Conservation (phyloP, 2,329 filamentous ascomycete species). For the Paecilomyces niveus region DNA sequence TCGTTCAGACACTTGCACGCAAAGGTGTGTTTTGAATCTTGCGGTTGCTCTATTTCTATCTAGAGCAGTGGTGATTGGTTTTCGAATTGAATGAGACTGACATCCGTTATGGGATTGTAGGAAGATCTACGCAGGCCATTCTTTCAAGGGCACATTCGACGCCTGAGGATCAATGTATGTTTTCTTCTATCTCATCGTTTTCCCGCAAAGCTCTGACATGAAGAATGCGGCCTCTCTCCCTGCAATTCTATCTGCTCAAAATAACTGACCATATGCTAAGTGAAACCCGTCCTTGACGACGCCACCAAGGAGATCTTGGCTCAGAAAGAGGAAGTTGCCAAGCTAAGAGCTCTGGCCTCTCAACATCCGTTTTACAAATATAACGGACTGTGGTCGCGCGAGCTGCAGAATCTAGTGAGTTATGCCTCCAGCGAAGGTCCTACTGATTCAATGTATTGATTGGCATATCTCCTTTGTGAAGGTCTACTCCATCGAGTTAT, state of each 20-base stretch:
- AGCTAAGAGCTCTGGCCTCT: slow-evolving; percentile 67
- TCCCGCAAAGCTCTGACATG: too few relatives aligned
- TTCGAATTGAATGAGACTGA: background rate
- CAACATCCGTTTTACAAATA: slow-evolving; percentile 97
- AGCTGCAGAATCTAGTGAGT: slow-evolving; percentile 71
- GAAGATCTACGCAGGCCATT: slow-evolving; percentile 71
- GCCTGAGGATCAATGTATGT: slow-evolving; percentile 55
- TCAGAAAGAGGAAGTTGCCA: slow-evolving; percentile 62
- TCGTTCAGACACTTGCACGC: slow-evolving; percentile 75
- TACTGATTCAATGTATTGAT: background rate
- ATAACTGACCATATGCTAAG: slow-evolving; percentile 35
- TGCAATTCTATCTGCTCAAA: background rate
- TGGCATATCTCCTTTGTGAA: slow-evolving; percentile 15
- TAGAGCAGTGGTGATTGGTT: background rate
- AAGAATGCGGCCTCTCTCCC: background rate
- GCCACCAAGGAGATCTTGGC: slow-evolving; percentile 64
- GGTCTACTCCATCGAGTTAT: slow-evolving; percentile 53
- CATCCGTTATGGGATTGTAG: slow-evolving; percentile 29
- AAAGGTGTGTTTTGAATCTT: slow-evolving; percentile 43
- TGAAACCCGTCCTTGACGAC: slow-evolving; percentile 60
- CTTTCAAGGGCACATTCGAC: slow-evolving; percentile 88
- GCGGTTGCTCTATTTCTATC: too few relatives aligned
- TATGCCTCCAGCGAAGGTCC: slow-evolving; percentile 5
- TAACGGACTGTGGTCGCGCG: slow-evolving; percentile 77
- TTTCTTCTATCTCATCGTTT: background rate